Conservation (phyloP, 345 rosid species). For the Moricandia arvensis region DNA sequence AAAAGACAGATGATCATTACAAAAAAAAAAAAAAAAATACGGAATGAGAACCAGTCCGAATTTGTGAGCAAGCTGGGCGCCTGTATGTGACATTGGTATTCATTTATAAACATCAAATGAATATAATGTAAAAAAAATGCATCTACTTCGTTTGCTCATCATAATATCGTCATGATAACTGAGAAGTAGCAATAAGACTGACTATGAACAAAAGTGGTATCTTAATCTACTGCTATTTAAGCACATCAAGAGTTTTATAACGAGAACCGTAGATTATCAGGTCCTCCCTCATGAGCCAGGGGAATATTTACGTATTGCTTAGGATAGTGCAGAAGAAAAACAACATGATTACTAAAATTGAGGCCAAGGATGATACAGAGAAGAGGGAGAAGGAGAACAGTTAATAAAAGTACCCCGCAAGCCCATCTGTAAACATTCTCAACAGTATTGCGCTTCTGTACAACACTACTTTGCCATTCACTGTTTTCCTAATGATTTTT, state of each 20-base stretch:
- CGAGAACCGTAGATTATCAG: no score
- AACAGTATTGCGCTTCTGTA: conserved; percentile 78
- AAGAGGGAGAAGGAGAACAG: not conserved
- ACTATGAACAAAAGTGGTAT: not conserved
- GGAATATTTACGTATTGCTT: no score
- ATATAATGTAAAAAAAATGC: not conserved
- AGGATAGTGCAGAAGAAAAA: no score
- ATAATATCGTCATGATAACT: not conserved
- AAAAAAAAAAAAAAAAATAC: not conserved
- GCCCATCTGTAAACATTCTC: conserved; percentile 96
- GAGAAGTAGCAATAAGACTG: not conserved
- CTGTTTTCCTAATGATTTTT: conserved; percentile 55
- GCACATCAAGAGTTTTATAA: no score
- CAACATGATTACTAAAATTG: no score
- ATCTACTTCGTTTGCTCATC: not conserved
- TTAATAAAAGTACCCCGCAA: conserved; percentile 62
- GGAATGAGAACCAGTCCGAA: not conserved
- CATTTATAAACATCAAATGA: not conserved
- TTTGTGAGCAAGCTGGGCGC: conserved; percentile 65
- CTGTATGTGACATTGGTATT: no score
- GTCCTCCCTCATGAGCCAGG: no score
- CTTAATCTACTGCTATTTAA: no score
- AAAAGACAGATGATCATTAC: not conserved
- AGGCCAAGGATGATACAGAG: no score
- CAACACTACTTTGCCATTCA: conserved; percentile 72